Evolutionary conservation across 2,329 filamentous ascomycete genomes (phyloP), one percentile per base, ranked within the genome.

Genomic region (Phialophora tarda): DNA sequence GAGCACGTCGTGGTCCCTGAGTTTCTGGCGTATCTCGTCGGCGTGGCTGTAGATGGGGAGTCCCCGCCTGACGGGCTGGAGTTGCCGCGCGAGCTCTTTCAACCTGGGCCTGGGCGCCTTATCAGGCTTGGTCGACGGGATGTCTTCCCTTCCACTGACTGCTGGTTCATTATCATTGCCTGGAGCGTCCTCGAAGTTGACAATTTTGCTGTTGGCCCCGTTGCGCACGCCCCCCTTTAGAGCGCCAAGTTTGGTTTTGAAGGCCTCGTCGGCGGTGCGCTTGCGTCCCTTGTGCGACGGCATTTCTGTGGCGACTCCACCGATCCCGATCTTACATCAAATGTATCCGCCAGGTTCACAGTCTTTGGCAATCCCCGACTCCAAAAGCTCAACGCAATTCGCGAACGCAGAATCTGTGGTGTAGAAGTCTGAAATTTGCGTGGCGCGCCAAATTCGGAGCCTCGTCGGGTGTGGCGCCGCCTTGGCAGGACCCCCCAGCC

Each of bases 41-140:
- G 87, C 87, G 70, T 93, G 86, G 3, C 85, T 80, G 87, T 91
- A 97, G 71, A 97, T 94, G 0, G 93, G 93, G 3, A 97, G 84
- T 14, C 86, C 82, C 74, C 90, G 86, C 24, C 92, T 86, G 6
- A 82, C 78, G 58, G 78, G 73, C 60, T 82, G 79, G 4, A 87
- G 76, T 2, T 77, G 75, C 59, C 81, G 79, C 21, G 83, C 83
- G 64, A 80, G 82, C 70, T 81, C 79, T 53, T 77, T 77, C 10
- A 82, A 67, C 48, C 63, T 47, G 5, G 53, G 26, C 50, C 53
- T 60, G 3, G 47, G 26, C 17, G 23, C n/a, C 23, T 57, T 65
- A n/a, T 26, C n/a, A 10, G 10, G 8, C 30, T 24, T 56, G 12
- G 34, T 14, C 6, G 32, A 10, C n/a, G 24, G 21, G 26, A 7